Percentiles rank a stretch among this genome's conserved stretches.
Conservation (phyloP, 1,284 basidiomycete species). For the Taiwanofungus camphoratus region DNA sequence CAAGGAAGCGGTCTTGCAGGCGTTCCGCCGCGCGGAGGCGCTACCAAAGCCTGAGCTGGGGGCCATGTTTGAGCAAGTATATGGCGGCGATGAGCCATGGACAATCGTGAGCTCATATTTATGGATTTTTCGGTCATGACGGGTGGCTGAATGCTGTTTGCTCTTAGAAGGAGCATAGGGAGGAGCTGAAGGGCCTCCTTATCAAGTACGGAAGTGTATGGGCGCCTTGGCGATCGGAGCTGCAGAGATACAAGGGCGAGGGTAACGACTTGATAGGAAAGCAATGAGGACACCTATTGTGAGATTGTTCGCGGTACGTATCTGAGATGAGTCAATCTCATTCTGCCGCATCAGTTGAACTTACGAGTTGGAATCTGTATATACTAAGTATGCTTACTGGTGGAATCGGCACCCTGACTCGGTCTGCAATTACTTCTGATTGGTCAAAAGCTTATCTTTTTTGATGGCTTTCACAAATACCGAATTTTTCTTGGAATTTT, state of each 20-base stretch:
- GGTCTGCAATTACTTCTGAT: too few species aligned
- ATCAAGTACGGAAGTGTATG: conserved; percentile 81
- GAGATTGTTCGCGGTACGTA: too few species aligned
- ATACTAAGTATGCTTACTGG: too few species aligned
- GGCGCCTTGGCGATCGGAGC: conserved; percentile 81
- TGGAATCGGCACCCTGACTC: too few species aligned
- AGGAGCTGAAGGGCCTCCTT: conserved; percentile 70
- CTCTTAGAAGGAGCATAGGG: conserved; percentile 73
- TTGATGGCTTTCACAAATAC: too few species aligned
- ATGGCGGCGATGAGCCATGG: conserved; percentile 80
- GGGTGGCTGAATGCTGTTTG: conserved; percentile 8
- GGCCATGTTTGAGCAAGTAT: conserved; percentile 86
- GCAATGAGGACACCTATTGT: too few species aligned
- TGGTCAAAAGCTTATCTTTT: too few species aligned
- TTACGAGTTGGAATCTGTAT: too few species aligned
- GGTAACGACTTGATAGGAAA: conserved; percentile 56
- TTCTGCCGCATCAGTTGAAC: too few species aligned
- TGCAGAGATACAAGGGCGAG: conserved; percentile 75
- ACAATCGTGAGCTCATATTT: conserved; percentile 57
- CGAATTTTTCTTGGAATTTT: too few species aligned
- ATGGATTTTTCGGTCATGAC: neutral
- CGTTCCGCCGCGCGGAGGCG: conserved; percentile 76
- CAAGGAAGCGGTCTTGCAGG: conserved; percentile 69
- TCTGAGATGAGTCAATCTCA: too few species aligned
- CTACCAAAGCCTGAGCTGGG: conserved; percentile 65